Evolutionary conservation across 352 stramenopile species (phyloP).

Genomic region (Pythium biforme): DNA sequence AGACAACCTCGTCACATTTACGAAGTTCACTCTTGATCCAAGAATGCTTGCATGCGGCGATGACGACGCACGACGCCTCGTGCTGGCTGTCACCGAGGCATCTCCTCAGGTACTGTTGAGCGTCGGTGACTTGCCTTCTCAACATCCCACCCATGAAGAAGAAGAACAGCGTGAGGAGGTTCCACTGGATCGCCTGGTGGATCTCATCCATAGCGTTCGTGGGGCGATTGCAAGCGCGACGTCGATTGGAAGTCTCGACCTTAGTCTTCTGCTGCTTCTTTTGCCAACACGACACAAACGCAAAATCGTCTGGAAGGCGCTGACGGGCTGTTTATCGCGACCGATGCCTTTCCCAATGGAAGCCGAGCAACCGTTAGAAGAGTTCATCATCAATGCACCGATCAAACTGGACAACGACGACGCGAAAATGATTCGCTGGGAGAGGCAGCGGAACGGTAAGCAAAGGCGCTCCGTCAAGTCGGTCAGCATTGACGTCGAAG

Average conservation of each 20-base stretch:
- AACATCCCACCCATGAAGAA: background rate
- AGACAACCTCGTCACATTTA: background rate
- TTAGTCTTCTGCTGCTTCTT: slow-evolving; percentile 2
- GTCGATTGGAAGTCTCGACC: background rate
- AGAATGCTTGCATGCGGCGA: slow-evolving; percentile 4
- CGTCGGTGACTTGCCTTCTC: background rate
- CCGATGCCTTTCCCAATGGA: background rate
- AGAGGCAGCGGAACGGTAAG: background rate
- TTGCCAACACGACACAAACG: background rate
- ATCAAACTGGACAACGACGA: slow-evolving; percentile 7
- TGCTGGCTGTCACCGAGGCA: background rate
- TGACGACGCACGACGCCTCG: background rate
- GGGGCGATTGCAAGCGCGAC: background rate
- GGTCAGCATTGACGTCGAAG: background rate
- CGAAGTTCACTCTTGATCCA: slow-evolving; percentile 7
- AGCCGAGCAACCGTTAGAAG: background rate
- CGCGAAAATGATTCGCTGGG: slow-evolving; percentile 3
- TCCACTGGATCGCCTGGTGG: background rate
- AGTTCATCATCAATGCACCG: slow-evolving; percentile 1
- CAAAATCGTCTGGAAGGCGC: slow-evolving; percentile 7
- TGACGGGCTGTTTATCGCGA: background rate
- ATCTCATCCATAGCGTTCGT: slow-evolving; percentile 1
- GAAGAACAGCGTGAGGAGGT: background rate
- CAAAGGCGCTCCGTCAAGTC: slow-evolving; percentile 7
- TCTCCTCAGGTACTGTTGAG: slow-evolving; percentile 4